Evolutionary conservation across 305 asterid genomes (phyloP), one percentile per base, ranked within the genome.

Genomic region (Fraxinus dipetala): DNA sequence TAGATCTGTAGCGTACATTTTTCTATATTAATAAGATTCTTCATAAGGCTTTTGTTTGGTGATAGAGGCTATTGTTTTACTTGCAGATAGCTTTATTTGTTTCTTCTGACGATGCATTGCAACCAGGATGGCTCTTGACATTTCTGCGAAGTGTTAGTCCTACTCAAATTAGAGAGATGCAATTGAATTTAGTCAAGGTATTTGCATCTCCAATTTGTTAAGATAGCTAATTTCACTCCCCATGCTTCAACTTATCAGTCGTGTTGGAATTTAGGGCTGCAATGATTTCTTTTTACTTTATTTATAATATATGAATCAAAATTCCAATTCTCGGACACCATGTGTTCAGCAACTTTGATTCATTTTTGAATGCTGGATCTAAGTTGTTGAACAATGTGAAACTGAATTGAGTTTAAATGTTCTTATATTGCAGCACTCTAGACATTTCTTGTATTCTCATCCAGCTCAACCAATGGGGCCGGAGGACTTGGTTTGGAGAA

Each of bases 391-490:
- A 28, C 10, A 69, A 40, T 9, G 35, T 73, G 20, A 48, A 54
- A 30, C 82, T 80, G 75, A 83, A 34, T 78, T 48, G 11, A 59
- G 35, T 28, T 70, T 79, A 45, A 70, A 73, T 73, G 51, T 80
- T 72, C 79, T 7, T 87, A 63, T 28, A 48, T 85, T 88, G 83
- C 98, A 96, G 99, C 89, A 90, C 83, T 87, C 95, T 20, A 92
- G 92, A 86, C 97, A 96, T 86, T 93, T 96, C 81, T 72, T 92
- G 32, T 96, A 90, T 85, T 94, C 99, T 28, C 97, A 96, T 90
- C 99, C 99, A 24, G 98, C 99, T 81, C 90, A 88, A 85, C 97
- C 91, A 14, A 8, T 94, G 91, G 99, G 99, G 75, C 97, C 99
- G 34, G 99, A 96, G 86, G 99, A 96, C 89, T 89, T 96, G 67